Percentiles rank a stretch among this genome's conserved stretches.
These are phyloP conservation scores for Aspergillus nanangensis DNA, from an alignment of 495 filamentous ascomycete genomes.

Conservation along the genomic window DNA sequence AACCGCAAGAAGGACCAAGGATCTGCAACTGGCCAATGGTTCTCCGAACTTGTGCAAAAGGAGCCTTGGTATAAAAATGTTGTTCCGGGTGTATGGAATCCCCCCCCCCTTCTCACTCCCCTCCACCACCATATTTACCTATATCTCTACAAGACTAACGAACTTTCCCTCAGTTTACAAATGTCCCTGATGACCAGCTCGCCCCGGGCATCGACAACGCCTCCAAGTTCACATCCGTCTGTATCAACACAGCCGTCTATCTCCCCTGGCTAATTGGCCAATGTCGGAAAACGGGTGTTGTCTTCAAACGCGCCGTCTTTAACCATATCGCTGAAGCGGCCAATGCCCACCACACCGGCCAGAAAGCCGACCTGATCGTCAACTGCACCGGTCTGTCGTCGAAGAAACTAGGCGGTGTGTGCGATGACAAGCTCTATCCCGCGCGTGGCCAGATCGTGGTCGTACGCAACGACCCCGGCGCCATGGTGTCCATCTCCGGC, in stretches of 20 bases:
- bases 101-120: not conserved
- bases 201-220: conserved; percentile 60
- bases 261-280: conserved; percentile 77
- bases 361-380: conserved; percentile 65
- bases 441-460: conserved; percentile 84
- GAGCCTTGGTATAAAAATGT: conserved; percentile 83
- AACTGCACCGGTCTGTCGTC: conserved; percentile 85
- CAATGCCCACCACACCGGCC: conserved; percentile 55
- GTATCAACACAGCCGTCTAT: conserved; percentile 87
- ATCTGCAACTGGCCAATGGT: conserved; percentile 45
- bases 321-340: conserved; percentile 71
- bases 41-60: conserved; percentile 57
- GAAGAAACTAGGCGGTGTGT: conserved; percentile 73
- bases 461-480: conserved; percentile 74
- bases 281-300: conserved; percentile 65
- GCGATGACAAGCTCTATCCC: conserved; percentile 69
- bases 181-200: conserved; percentile 51
- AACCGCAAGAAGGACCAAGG: conserved; percentile 58
- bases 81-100: conserved; percentile 67
- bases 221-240: conserved; percentile 73
- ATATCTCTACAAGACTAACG: not conserved
- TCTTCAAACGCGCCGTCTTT: conserved; percentile 56
- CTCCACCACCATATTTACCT: too few species aligned
- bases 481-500: conserved; percentile 67
- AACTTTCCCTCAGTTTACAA: conserved; percentile 42